These are phyloP conservation scores for Serendipita vermifera DNA, from an alignment of 768 basidiomycete genomes.

Conservation along the genomic window DNA sequence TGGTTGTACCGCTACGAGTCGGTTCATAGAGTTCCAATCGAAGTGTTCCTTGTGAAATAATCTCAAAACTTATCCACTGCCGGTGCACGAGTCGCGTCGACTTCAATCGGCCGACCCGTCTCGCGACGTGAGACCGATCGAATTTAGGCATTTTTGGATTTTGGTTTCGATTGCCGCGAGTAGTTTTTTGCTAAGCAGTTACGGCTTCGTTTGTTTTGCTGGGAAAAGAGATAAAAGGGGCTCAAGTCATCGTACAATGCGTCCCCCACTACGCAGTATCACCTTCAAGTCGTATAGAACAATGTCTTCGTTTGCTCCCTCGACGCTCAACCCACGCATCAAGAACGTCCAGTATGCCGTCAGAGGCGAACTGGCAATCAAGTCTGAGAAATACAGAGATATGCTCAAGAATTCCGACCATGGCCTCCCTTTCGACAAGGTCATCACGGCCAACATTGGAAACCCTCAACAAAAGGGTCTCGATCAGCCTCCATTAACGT, in stretches of 20 bases:
- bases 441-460: conserved; percentile 94
- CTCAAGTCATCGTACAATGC: no score
- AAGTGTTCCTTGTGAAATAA: no score
- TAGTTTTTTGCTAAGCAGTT: no score
- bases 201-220: no score
- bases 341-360: conserved; percentile 92
- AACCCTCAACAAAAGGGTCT: conserved; percentile 95
- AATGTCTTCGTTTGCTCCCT: conserved; percentile 37
- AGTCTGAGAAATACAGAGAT: conserved; percentile 71
- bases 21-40: background rate
- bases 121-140: no score
- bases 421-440: conserved; percentile 67
- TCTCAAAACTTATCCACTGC: no score
- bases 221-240: no score
- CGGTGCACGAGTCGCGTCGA: no score
- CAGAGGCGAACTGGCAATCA: conserved; percentile 91
- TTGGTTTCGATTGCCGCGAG: no score
- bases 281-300: background rate
- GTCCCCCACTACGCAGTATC: no score
- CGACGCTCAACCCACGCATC: conserved; percentile 71
- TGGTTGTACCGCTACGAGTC: conserved; percentile 42
- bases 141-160: no score
- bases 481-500: conserved; percentile 87
- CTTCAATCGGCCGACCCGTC: no score
- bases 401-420: conserved; percentile 45